Evolutionary conservation across 2,329 filamentous ascomycete species (phyloP), one percentile per base, ranked within the genome.

Genomic region (Pseudopithomyces maydicus): DNA sequence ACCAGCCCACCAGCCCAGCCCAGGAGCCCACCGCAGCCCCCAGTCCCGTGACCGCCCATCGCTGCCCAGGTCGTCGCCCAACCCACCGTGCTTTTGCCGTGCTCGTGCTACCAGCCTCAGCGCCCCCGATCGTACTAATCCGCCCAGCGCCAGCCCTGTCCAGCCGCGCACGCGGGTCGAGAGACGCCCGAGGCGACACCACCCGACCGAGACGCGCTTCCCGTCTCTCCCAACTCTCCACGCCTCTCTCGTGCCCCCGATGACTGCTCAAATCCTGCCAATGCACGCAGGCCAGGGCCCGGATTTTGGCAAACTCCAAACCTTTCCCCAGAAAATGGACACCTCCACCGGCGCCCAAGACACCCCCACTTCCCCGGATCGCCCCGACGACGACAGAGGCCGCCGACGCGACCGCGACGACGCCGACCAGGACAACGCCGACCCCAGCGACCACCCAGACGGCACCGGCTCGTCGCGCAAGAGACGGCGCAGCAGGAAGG

Each of bases 401-500:
- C 69, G 76, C 23, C 72, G 76, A 48, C 72, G 76, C 59, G 73
- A 74, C 36, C 63, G 75, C 54, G 72, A 74, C 50, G 66, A 61
- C 32, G 69, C 62, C 14, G 68, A 66, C 46, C 72, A 58, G 36
- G 71, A 65, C 46, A 64, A 68, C 41, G 63, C 59, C 42, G 70
- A 74, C 20, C 67, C 61, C 39, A 59, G 57, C 17, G 71, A 68
- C 23, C 63, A 58, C 33, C 65, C 60, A 49, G 70, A 71, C 6
- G 57, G 54, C 6, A 61, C 66, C 6, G 72, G 75, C 42, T 71
- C 68, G 45, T 77, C 74, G 57, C 68, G 80, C 53, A 84, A 92
- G 77, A 81, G 89, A 56, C 80, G 89, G 64, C 80, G 90, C 54
- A 92, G 90, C 77, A 85, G 90, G 62, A 92, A 92, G 74, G 89